Conservation (phyloP, 805 yeast species). For the Monosporozyma solicola region DNA sequence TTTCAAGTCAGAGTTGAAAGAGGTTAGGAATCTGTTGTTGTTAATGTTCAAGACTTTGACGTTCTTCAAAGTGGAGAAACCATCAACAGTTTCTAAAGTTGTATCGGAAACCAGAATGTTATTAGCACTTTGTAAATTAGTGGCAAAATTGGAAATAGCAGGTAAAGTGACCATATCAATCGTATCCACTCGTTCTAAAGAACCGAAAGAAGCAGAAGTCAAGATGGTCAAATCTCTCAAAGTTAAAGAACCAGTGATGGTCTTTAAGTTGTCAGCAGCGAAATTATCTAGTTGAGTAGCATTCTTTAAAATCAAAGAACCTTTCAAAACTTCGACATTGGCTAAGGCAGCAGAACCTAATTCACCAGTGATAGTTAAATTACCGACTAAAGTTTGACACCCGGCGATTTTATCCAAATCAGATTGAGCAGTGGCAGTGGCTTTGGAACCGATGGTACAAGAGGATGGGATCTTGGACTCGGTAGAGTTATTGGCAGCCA, state of each 20-base stretch:
- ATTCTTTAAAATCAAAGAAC: slow-evolving; percentile 59
- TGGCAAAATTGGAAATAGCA: slow-evolving; percentile 62
- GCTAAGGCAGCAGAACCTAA: slow-evolving; percentile 58
- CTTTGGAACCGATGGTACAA: slow-evolving; percentile 52
- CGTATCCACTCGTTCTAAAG: slow-evolving; percentile 72
- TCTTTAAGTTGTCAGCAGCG: slow-evolving; percentile 70
- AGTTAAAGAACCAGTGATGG: slow-evolving; percentile 62
- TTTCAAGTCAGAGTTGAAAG: slow-evolving; percentile 63
- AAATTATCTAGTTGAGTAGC: slow-evolving; percentile 55
- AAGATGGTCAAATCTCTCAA: slow-evolving; percentile 59
- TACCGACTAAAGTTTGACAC: slow-evolving; percentile 78
- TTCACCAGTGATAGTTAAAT: slow-evolving; percentile 58
- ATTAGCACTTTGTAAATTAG: slow-evolving; percentile 65
- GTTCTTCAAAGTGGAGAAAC: slow-evolving; percentile 41
- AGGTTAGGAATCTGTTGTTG: slow-evolving; percentile 76
- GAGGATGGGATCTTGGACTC: slow-evolving; percentile 43
- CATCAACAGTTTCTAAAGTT: slow-evolving; percentile 55
- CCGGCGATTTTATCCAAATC: slow-evolving; percentile 65
- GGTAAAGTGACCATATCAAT: slow-evolving; percentile 79
- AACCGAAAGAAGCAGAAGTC: slow-evolving; percentile 61
- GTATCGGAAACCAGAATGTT: slow-evolving; percentile 67
- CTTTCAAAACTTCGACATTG: slow-evolving; percentile 69
- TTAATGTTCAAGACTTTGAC: slow-evolving; percentile 65
- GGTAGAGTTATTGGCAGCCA: slow-evolving; percentile 6
- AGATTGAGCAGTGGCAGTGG: slow-evolving; percentile 70